These are phyloP conservation scores for Bruguiera hainesii DNA, from an alignment of 441 rosid genomes.

Conservation along the genomic window DNA sequence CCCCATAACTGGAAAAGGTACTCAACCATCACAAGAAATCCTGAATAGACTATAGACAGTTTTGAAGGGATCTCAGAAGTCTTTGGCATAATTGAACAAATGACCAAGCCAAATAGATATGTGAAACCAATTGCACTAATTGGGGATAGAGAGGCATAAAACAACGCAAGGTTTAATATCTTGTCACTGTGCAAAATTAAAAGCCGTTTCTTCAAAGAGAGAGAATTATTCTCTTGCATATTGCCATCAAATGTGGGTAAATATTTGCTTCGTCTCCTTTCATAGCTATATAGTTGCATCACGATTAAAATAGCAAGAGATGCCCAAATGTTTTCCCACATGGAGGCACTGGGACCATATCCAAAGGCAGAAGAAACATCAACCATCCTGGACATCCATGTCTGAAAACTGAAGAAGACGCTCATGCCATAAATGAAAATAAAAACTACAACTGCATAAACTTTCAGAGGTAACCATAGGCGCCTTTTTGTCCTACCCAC, in stretches of 20 bases:
- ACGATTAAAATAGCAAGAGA: constrained; percentile 87
- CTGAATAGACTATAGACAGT: constrained; percentile 69
- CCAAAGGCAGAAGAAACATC: constrained; percentile 78
- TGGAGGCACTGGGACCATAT: constrained; percentile 61
- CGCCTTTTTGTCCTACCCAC: constrained; percentile 73
- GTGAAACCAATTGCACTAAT: constrained; percentile 79
- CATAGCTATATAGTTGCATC: constrained; percentile 98
- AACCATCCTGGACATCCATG: constrained; percentile 64
- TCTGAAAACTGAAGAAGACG: constrained; percentile 57
- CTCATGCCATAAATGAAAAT: constrained; percentile 78
- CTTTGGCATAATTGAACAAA: constrained; percentile 81
- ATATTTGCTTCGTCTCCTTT: constrained; percentile 80
- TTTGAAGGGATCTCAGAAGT: constrained; percentile 83
- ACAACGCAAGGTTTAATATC: constrained; percentile 63
- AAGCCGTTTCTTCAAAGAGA: constrained; percentile 66
- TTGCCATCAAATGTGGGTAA: constrained; percentile 37
- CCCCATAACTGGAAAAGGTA: constrained; percentile 97
- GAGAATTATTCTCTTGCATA: constrained; percentile 45
- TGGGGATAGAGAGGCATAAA: constrained; percentile 84
- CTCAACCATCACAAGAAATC: constrained; percentile 64
- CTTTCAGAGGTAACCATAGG: constrained; percentile 89
- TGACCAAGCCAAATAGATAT: constrained; percentile 73
- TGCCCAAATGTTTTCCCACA: constrained; percentile 83
- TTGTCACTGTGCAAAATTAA: constrained; percentile 93
- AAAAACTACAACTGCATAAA: constrained; percentile 70